phyloP scores from a whole-genome alignment of 2,329 filamentous ascomycete species.

The Podosphaera fusca region DNA sequence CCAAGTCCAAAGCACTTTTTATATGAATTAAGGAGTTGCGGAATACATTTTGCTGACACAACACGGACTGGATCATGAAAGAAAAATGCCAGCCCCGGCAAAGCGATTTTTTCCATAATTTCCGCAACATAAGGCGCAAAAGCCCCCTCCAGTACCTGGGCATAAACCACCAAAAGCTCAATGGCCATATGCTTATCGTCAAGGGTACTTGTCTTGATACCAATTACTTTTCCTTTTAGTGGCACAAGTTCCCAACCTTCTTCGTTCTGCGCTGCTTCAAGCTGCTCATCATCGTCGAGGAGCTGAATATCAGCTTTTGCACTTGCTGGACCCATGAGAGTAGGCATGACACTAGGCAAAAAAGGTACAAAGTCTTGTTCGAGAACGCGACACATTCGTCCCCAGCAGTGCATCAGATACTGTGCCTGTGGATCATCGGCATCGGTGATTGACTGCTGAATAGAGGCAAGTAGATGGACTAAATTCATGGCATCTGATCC shows the following conservation, averaged over 20 bases:
- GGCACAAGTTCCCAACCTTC: constrained; percentile 96
- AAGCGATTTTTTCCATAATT: constrained; percentile 88
- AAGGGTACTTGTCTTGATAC: constrained; percentile 87
- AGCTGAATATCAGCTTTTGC: constrained; percentile 96
- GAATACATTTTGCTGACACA: constrained; percentile 83
- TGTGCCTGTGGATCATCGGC: constrained; percentile 88
- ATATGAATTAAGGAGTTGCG: constrained; percentile 78
- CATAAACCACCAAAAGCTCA: constrained; percentile 90
- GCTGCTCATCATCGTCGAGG: constrained; percentile 82
- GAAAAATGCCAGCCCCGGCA: constrained; percentile 90
- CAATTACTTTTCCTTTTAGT: constrained; percentile 92
- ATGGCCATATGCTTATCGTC: constrained; percentile 99
- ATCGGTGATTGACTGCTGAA: constrained; percentile 71
- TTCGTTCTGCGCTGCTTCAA: constrained; percentile 77
- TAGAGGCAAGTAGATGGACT: constrained; percentile 66
- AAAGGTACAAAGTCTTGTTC: constrained; percentile 81
- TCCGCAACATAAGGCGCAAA: constrained; percentile 83
- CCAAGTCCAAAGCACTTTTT: constrained; percentile 72
- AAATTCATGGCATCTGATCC: constrained; percentile 68
- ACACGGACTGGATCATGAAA: constrained; percentile 96
- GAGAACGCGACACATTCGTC: constrained; percentile 90
- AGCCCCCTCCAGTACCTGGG: constrained; percentile 75
- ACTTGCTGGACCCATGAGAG: constrained; percentile 69
- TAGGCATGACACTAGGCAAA: constrained; percentile 81
- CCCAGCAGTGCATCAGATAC: constrained; percentile 97